Base-by-base conservation (phyloP, 306 rosid genomes). In the cucumber (Cucumis sativus) region DNA sequence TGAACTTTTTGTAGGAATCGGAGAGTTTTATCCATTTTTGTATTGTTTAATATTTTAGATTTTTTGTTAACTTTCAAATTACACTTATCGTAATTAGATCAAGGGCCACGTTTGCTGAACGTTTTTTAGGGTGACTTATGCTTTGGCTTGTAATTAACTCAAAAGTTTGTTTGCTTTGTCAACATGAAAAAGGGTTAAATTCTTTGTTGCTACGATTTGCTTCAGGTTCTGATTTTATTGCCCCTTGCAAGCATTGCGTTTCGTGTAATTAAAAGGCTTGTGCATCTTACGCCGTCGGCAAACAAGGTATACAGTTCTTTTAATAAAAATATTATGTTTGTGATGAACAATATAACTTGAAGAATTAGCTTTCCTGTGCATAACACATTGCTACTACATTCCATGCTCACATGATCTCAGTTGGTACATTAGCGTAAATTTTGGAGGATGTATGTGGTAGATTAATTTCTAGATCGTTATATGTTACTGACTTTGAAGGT, bases 251-350 rank as follows among this genome's bases (percentile, higher is more conserved):
- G 91, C 86, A 87, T 84, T 41, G 79, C 86, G 20, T 83, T 82
- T 25, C 91, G 93, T 81, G 91, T 90, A 82, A 92, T 94, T 58
- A 91, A 89, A 89, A 92, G 97, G 90, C 85, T 94, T 72, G 82
- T 94, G 76, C 88, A 89, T 7, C 93, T 94, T 40, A 87, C 96
- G 17, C 98, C 98, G 66, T 81, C 92, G 76, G 84, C 88, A 60
- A 77, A 80, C 88, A 94, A 87, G 97, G 98, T 94, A 33, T 33
- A 71, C 70, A 43, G 8, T 54, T 75, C 67, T 67, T 83, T 49
- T 69, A 28, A 54, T 2, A 7, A 15, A 51, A 70, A 7, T 18
- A 41, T n/a, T 41, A 40, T 68, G 74, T 68, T 68, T 68, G 74
- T 68, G 52, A 20, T 68, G 17, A 68, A 43, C 23, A 6, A 68